Evolutionary conservation across 495 filamentous ascomycete species (phyloP).

Genomic region (Penicillium canariense): DNA sequence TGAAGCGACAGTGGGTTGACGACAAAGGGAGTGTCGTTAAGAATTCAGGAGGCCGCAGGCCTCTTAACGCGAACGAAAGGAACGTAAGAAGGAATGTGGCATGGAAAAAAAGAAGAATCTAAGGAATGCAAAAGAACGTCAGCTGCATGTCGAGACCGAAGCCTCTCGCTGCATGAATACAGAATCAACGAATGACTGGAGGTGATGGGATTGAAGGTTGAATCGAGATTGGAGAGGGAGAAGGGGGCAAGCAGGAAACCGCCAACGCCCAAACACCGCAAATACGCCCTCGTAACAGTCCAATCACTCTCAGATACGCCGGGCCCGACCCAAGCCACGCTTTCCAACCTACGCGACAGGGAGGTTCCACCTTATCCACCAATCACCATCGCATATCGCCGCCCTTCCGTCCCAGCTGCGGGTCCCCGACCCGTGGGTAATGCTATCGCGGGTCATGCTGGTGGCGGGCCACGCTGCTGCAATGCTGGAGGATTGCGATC

Average conservation of each 20-base stretch:
- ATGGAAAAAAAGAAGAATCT: conserved; percentile 24
- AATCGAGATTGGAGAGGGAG: neutral
- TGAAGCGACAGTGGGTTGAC: conserved; percentile 16
- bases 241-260: conserved; percentile 6
- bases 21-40: conserved; percentile 17
- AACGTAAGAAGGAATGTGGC: conserved; percentile 39
- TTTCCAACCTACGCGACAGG: conserved; percentile 6
- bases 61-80: conserved; percentile 24
- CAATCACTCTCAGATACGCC: too few species aligned
- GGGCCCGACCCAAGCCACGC: conserved; percentile 8
- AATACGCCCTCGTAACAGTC: too few species aligned
- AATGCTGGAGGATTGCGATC: neutral
- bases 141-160: conserved; percentile 32
- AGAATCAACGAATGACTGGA: conserved; percentile 45
- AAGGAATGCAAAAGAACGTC: conserved; percentile 27
- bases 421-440: conserved; percentile 9
- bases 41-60: conserved; percentile 26
- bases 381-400: neutral
- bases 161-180: conserved; percentile 22
- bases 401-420: neutral
- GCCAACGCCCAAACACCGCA: neutral
- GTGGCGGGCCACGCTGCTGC: conserved; percentile 1
- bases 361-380: neutral
- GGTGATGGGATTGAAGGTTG: conserved; percentile 19
- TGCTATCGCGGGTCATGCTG: conserved; percentile 9